Percentiles rank a stretch among this genome's conserved stretches.
Conservation (phyloP, 2,329 filamentous ascomycete species). For the Piedraia hortae region DNA sequence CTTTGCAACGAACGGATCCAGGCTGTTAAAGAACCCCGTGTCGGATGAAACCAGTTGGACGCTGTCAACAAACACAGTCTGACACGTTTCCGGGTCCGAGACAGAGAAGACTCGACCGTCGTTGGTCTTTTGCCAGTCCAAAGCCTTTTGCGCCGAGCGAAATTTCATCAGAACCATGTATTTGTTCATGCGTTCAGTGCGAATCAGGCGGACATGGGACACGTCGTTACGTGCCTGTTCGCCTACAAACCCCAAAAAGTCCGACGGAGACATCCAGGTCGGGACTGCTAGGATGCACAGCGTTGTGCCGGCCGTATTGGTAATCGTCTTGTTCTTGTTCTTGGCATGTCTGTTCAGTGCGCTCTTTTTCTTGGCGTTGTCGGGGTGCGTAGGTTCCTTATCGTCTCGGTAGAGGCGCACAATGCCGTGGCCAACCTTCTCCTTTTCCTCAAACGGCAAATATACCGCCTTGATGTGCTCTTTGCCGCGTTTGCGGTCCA, state of each 20-base stretch:
- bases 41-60: slow-evolving; percentile 53
- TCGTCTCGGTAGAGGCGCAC: slow-evolving; percentile 81
- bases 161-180: slow-evolving; percentile 96
- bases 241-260: slow-evolving; percentile 76
- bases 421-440: slow-evolving; percentile 67
- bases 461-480: slow-evolving; percentile 56
- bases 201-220: slow-evolving; percentile 81
- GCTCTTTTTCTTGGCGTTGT: too few species aligned
- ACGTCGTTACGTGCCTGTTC: slow-evolving; percentile 65
- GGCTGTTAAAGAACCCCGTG: slow-evolving; percentile 25
- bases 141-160: slow-evolving; percentile 43
- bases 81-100: slow-evolving; percentile 59
- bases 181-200: slow-evolving; percentile 64
- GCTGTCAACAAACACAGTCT: slow-evolving; percentile 80
- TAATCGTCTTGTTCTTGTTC: too few species aligned
- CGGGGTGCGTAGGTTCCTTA: too few species aligned
- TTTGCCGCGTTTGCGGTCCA: slow-evolving; percentile 19
- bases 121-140: slow-evolving; percentile 58
- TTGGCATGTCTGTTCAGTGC: too few species aligned
- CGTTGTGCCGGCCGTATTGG: slow-evolving; percentile 58
- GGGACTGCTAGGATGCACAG: slow-evolving; percentile 86
- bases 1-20: slow-evolving; percentile 27
- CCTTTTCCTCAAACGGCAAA: slow-evolving; percentile 37
- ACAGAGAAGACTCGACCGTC: slow-evolving; percentile 75
- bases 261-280: slow-evolving; percentile 70